These are phyloP conservation scores for Populus pruinosa DNA, from an alignment of 345 rosid species.

Conservation along the genomic window DNA sequence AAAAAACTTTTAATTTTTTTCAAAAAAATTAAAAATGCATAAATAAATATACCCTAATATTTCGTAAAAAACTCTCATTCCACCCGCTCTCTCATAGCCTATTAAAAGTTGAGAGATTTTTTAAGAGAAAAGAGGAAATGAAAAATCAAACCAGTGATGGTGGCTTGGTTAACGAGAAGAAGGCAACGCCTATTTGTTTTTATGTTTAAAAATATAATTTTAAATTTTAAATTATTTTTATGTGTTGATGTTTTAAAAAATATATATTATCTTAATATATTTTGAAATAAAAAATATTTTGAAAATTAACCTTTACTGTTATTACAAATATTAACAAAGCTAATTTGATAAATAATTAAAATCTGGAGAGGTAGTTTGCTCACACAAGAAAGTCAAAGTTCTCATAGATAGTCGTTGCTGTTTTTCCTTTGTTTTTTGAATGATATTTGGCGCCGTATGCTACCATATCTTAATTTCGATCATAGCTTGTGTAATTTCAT, in stretches of 20 bases:
- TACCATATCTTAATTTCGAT: too few species aligned
- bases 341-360: slow-evolving; percentile 1
- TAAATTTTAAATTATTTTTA: too few species aligned
- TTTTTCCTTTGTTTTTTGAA: slow-evolving; percentile 10
- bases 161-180: slow-evolving; percentile 33
- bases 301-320: too few species aligned
- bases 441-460: slow-evolving; percentile 2
- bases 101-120: background rate
- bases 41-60: too few species aligned
- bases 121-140: background rate
- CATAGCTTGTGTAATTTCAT: too few species aligned
- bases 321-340: background rate
- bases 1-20: too few species aligned
- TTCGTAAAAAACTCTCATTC: background rate
- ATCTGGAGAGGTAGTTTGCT: background rate
- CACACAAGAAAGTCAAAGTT: background rate
- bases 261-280: too few species aligned
- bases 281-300: too few species aligned
- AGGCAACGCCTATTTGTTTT: background rate
- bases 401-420: background rate
- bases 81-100: background rate
- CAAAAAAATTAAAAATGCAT: too few species aligned
- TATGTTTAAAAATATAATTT: too few species aligned
- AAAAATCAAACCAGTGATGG: slow-evolving; percentile 16
- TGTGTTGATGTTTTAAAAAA: too few species aligned